Conservation (phyloP, 495 filamentous ascomycete species). For the Neurospora intermedia region DNA sequence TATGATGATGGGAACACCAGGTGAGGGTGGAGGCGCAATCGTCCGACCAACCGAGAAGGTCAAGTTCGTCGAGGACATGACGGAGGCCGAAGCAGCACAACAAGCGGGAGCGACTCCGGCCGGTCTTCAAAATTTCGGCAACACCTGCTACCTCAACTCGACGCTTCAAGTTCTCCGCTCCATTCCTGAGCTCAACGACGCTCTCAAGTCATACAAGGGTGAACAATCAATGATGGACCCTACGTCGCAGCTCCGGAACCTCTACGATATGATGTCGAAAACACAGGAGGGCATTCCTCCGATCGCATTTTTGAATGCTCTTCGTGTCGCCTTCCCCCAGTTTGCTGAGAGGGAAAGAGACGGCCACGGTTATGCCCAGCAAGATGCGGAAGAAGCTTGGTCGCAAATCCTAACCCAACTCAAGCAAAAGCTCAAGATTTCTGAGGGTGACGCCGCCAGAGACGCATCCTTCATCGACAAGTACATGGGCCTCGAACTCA, state of each 20-base stretch:
- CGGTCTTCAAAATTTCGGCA: constrained; percentile 85
- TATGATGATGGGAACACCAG: constrained; percentile 95
- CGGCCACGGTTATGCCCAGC: constrained; percentile 79
- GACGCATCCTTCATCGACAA: constrained; percentile 75
- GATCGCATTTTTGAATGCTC: constrained; percentile 70
- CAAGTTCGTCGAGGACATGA: constrained; percentile 96
- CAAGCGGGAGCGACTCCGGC: constrained; percentile 76
- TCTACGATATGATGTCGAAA: constrained; percentile 88
- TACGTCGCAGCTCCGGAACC: constrained; percentile 66
- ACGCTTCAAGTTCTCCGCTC: constrained; percentile 81
- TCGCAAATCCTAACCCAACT: constrained; percentile 89
- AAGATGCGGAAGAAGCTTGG: constrained; percentile 98
- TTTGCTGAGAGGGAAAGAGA: constrained; percentile 79
- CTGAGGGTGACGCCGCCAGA: constrained; percentile 34
- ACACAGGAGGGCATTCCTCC: constrained; percentile 86
- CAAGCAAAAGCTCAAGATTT: constrained; percentile 64
- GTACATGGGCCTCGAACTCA: constrained; percentile 75
- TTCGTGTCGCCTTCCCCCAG: constrained; percentile 79
- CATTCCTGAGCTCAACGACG: constrained; percentile 83
- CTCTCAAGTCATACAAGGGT: constrained; percentile 57
- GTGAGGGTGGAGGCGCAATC: constrained; percentile 48
- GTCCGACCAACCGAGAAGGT: constrained; percentile 69
- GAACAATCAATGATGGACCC: constrained; percentile 50
- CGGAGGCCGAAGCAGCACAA: constrained; percentile 80
- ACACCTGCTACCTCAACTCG: constrained; percentile 97